phyloP scores from a whole-genome alignment of 1,139 yeast species.

The Yamadazyma oceani region DNA sequence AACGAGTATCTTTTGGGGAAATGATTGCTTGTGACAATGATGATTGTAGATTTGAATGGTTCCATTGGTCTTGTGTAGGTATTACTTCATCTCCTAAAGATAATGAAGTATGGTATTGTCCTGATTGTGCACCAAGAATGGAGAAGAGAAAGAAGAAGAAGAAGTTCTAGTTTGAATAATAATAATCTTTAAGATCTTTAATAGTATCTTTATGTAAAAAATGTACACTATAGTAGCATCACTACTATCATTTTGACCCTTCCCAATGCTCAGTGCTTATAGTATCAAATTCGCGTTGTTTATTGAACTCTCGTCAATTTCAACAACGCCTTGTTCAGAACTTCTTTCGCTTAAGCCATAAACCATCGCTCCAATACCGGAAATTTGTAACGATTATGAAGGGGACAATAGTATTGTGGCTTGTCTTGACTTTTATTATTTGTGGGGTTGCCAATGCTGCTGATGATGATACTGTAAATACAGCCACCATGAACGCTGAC shows the following conservation, averaged over 20 bases:
- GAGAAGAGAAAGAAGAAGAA: slow-evolving; percentile 48
- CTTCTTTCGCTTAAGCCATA: too few species aligned
- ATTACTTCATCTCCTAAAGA: slow-evolving; percentile 69
- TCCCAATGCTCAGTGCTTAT: too few species aligned
- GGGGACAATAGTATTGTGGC: too few species aligned
- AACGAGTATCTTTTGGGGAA: slow-evolving; percentile 82
- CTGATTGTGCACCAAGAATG: slow-evolving; percentile 57
- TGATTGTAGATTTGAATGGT: slow-evolving; percentile 84
- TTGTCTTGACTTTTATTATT: slow-evolving; percentile 1
- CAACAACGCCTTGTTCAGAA: too few species aligned
- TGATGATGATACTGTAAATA: slow-evolving; percentile 5
- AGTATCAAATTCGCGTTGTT: too few species aligned
- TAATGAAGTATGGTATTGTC: slow-evolving; percentile 69
- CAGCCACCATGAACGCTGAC: slow-evolving; percentile 11
- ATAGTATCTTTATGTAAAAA: too few species aligned
- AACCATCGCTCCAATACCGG: too few species aligned
- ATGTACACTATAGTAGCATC: too few species aligned
- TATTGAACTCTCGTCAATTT: too few species aligned
- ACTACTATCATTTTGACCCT: too few species aligned
- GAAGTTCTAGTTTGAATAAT: slow-evolving; percentile 20
- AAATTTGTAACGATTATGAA: too few species aligned
- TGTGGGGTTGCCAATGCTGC: slow-evolving; percentile 11
- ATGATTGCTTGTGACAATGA: slow-evolving; percentile 92
- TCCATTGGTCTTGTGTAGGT: slow-evolving; percentile 84
- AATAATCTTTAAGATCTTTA: too few species aligned